A percentile compares a stretch with the other conserved stretches of the same genome.
Conservation (phyloP, 2,329 filamentous ascomycete species). For the Phialocephala sp. region DNA sequence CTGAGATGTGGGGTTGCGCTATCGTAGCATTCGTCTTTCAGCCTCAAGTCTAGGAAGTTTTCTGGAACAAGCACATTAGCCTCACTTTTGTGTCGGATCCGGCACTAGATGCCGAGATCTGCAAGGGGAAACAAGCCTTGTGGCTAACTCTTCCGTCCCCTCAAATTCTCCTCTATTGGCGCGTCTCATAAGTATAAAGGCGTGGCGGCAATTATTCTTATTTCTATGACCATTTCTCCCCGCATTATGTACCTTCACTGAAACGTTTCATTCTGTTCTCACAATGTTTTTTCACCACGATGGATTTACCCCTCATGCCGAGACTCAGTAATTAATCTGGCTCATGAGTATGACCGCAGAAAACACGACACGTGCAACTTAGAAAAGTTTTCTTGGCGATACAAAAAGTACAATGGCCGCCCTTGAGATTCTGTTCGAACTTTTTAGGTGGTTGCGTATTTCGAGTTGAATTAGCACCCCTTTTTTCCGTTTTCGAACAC, state of each 20-base stretch:
- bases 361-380: neutral
- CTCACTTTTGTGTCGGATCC: neutral
- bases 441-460: neutral
- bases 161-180: neutral
- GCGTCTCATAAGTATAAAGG: neutral
- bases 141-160: neutral
- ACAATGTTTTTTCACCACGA: neutral
- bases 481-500: neutral
- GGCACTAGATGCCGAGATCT: neutral
- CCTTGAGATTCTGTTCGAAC: neutral
- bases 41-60: neutral
- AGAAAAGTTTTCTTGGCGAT: slow-evolving; percentile 4
- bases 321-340: slow-evolving; percentile 3
- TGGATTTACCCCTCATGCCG: too few species aligned
- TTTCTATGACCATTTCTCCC: neutral
- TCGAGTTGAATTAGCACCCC: neutral
- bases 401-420: neutral
- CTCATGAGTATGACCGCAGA: neutral
- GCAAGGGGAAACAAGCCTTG: slow-evolving; percentile 1
- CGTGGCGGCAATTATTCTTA: neutral
- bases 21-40: neutral
- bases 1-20: neutral
- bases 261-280: slow-evolving; percentile 1
- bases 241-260: slow-evolving; percentile 2
- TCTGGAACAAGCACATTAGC: slow-evolving; percentile 2